These are phyloP conservation scores for Claviceps purpurea DNA, from an alignment of 2,329 filamentous ascomycete genomes.

Conservation along the genomic window DNA sequence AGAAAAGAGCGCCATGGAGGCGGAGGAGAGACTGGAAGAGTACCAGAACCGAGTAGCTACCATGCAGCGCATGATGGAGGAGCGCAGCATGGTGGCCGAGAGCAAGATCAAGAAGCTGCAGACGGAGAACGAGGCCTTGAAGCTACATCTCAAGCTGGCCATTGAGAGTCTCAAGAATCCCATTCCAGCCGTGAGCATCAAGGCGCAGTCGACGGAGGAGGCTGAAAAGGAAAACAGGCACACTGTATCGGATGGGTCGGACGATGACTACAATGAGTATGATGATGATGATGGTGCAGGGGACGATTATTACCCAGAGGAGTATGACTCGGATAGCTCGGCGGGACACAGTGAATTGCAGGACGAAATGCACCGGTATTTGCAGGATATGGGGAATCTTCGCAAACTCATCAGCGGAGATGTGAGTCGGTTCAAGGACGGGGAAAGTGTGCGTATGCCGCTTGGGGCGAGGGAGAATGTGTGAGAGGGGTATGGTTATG, in stretches of 20 bases:
- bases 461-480: conserved; percentile 31
- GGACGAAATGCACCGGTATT: conserved; percentile 69
- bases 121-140: conserved; percentile 80
- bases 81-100: conserved; percentile 77
- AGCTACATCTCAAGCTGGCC: conserved; percentile 77
- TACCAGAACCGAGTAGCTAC: conserved; percentile 82
- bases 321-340: conserved; percentile 33
- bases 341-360: conserved; percentile 53
- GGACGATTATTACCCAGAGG: conserved; percentile 48
- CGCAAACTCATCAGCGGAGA: conserved; percentile 58
- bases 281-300: conserved; percentile 20
- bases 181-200: conserved; percentile 49
- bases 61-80: conserved; percentile 95
- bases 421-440: conserved; percentile 51
- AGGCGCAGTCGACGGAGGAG: conserved; percentile 13
- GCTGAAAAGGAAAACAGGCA: conserved; percentile 18
- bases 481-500: conserved; percentile 5
- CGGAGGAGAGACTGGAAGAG: conserved; percentile 79
- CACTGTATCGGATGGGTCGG: conserved; percentile 19
- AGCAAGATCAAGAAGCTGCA: conserved; percentile 85
- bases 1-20: conserved; percentile 64
- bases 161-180: conserved; percentile 82
- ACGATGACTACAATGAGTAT: neutral
- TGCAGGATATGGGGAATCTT: conserved; percentile 68
- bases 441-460: conserved; percentile 42